phyloP scores from a whole-genome alignment of 257 asterid genomes.

The Plantago major region DNA sequence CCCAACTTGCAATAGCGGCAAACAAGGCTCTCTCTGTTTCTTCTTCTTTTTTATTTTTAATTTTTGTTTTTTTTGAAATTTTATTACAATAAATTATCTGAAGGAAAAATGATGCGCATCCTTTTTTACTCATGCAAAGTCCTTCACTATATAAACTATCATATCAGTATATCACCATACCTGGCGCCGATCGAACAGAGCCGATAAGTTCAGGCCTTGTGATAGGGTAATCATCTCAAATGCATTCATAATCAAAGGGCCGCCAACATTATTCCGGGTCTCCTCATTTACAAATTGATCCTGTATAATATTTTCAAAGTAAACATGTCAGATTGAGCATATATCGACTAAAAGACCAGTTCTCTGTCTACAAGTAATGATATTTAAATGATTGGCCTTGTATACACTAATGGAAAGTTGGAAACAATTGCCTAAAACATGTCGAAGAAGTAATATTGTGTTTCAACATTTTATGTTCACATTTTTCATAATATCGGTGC shows the following conservation, averaged over 20 bases:
- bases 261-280: conserved; percentile 35
- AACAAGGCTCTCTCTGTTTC: too few species aligned
- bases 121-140: too few species aligned
- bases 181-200: conserved; percentile 93
- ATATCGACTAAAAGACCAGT: conserved; percentile 1
- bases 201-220: conserved; percentile 90
- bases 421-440: too few species aligned
- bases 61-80: too few species aligned
- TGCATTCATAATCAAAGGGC: conserved; percentile 93
- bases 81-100: too few species aligned
- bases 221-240: conserved; percentile 98
- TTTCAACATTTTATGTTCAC: background rate
- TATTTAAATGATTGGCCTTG: too few species aligned
- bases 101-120: too few species aligned
- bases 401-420: too few species aligned
- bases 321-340: conserved; percentile 15
- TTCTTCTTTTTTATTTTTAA: too few species aligned
- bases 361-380: background rate
- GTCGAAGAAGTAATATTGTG: background rate
- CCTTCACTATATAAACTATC: too few species aligned
- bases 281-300: conserved; percentile 76
- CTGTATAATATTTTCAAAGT: conserved; percentile 39
- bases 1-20: too few species aligned
- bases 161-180: conserved; percentile 25
- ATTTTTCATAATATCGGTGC: background rate